A percentile compares a stretch with the other conserved stretches of the same genome.
These are phyloP conservation scores for Fusarium torulosum DNA, from an alignment of 2,329 filamentous ascomycete species.

Conservation along the genomic window DNA sequence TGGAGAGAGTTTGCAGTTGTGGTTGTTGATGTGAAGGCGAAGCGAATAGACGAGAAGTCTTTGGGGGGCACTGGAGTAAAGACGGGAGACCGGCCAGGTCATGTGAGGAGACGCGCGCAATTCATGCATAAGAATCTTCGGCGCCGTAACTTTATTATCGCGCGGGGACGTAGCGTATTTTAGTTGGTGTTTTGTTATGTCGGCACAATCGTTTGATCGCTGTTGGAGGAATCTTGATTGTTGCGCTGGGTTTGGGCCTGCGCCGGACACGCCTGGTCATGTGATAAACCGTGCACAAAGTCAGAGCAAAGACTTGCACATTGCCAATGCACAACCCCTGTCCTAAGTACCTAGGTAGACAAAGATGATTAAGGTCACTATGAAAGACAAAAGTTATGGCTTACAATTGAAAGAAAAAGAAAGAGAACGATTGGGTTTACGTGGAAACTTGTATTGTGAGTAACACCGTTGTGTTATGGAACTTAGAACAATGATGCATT, in stretches of 20 bases:
- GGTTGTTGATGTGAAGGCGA: constrained; percentile 32
- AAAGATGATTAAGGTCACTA: neutral
- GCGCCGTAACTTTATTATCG: constrained; percentile 3
- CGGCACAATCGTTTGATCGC: constrained; percentile 4
- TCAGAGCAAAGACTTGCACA: constrained; percentile 12
- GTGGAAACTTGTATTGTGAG: too few relatives aligned
- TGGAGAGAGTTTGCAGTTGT: constrained; percentile 45
- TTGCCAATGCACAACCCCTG: constrained; percentile 4
- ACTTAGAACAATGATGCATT: neutral
- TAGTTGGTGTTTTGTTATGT: constrained; percentile 15
- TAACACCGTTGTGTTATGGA: too few relatives aligned
- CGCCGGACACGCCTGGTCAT: constrained; percentile 28
- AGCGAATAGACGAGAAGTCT: constrained; percentile 27
- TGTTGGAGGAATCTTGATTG: constrained; percentile 26
- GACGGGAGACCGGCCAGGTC: constrained; percentile 44
- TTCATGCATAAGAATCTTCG: constrained; percentile 17
- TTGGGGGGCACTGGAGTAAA: constrained; percentile 33
- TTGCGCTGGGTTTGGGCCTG: constrained; percentile 19
- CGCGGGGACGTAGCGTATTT: neutral
- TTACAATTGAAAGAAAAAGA: neutral
- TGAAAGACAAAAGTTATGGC: neutral
- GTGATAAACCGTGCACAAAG: constrained; percentile 45
- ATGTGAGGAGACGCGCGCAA: constrained; percentile 47
- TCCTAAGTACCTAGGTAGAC: neutral
- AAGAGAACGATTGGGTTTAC: neutral